Base-by-base conservation (phyloP, 2,329 filamentous ascomycete genomes). In the Fusarium secorum region DNA sequence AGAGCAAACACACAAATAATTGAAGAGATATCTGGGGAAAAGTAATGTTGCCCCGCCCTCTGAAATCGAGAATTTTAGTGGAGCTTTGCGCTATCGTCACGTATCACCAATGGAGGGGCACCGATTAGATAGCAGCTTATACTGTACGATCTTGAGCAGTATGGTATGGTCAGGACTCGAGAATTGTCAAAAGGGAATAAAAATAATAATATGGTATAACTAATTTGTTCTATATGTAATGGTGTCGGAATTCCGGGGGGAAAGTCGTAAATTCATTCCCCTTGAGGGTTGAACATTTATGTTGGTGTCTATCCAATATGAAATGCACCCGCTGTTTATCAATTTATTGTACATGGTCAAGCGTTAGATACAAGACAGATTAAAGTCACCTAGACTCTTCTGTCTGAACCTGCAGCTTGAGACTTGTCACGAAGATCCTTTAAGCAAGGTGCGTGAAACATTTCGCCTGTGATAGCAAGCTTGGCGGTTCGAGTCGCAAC, bases 371-470 rank as follows among this genome's bases (percentile, higher is more conserved):
- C 15, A 55, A 32, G 32, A 20, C 11, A 46, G 17, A 32, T 8
- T 30, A 41, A 33, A 28, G 7, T 39, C 28, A 7, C 49, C 53
- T 75, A 81, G 26, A 79, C 78, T 49, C 69, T 66, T 56, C 76
- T 75, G 36, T 79, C 75, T 20, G 64, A 67, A 11, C 73, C 74
- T 7, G 61, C 73, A 42, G 70, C 69, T 35, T 76, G 66, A 14
- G 78, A 74, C 66, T 81, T 82, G 41, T 78, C 77, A 39, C 76
- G 72, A 5, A 82, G 28, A 32, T 82, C 77, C 64, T 81, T 80
- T 44, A 85, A 70, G 57, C 83, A 85, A 4, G 83, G 83, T 1
- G 83, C 83, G 56, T 81, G 78, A 71, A 85, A 84, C 68, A 85
- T 81, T 39, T 84, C 81, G 18, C 83, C 83, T 0, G 78, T 81